Evolutionary conservation across 2,329 filamentous ascomycete genomes (phyloP).

Genomic region (Neonectria coccinea): DNA sequence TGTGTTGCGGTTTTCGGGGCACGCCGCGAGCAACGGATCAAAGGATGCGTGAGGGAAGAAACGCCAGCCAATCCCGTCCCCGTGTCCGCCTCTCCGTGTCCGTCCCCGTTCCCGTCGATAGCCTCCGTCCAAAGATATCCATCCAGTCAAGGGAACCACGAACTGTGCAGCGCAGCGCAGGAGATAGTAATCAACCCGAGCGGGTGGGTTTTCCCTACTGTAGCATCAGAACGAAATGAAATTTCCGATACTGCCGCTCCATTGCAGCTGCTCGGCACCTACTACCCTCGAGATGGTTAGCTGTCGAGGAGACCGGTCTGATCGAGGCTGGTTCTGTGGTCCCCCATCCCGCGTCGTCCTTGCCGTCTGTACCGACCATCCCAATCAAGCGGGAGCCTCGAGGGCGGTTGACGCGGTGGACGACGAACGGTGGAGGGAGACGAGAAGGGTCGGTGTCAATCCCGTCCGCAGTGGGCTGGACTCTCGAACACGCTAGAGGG

Average conservation of each 20-base stretch:
- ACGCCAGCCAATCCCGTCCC: conserved; percentile 7
- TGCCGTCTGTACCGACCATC: conserved; percentile 41
- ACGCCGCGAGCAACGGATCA: conserved; percentile 18
- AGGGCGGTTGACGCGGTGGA: conserved; percentile 36
- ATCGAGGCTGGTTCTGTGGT: conserved; percentile 23
- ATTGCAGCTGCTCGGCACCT: conserved; percentile 7
- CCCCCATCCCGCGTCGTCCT: conserved; percentile 18
- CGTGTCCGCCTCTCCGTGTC: neutral
- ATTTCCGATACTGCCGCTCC: conserved; percentile 25
- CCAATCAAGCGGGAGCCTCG: conserved; percentile 30
- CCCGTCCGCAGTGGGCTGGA: conserved; percentile 16
- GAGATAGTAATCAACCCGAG: conserved; percentile 3
- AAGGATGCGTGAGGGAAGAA: conserved; percentile 12
- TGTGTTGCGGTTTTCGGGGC: conserved; percentile 24
- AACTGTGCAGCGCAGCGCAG: neutral
- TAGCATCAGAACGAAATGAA: conserved; percentile 7
- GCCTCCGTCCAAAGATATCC: neutral
- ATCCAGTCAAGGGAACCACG: neutral
- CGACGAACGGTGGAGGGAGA: conserved; percentile 17
- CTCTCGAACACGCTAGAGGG: conserved; percentile 23
- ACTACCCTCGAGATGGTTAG: conserved; percentile 12
- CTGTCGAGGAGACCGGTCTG: conserved; percentile 24
- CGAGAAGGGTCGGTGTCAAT: conserved; percentile 13
- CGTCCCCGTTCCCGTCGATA: neutral
- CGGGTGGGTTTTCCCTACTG: conserved; percentile 1